phyloP scores from a whole-genome alignment of 2,329 filamentous ascomycete genomes.

The Alternaria sp. region DNA sequence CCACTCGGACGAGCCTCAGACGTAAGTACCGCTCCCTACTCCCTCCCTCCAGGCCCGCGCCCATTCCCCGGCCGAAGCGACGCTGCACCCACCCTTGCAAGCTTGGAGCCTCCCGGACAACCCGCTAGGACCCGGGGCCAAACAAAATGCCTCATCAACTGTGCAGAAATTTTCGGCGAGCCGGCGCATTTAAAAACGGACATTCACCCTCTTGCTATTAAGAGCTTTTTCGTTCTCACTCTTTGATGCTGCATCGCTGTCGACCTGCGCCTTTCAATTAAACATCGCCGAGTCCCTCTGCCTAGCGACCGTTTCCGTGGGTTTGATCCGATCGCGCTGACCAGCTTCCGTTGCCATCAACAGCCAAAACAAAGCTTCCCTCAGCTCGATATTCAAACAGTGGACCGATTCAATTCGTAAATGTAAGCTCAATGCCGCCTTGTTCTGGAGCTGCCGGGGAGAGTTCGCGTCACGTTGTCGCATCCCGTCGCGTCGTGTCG shows the following conservation, averaged over 20 bases:
- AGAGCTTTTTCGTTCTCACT: conserved; percentile 15
- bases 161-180: conserved; percentile 43
- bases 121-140: conserved; percentile 39
- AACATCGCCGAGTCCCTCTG: conserved; percentile 28
- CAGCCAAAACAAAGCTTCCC: conserved; percentile 26
- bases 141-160: conserved; percentile 46
- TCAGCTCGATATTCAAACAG: conserved; percentile 18
- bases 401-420: conserved; percentile 33
- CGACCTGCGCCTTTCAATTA: conserved; percentile 26
- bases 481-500: background rate
- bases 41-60: conserved; percentile 12
- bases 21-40: conserved; percentile 32
- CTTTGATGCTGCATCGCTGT: conserved; percentile 39
- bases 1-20: conserved; percentile 16
- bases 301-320: conserved; percentile 31
- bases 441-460: conserved; percentile 24
- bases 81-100: conserved; percentile 26
- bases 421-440: conserved; percentile 38
- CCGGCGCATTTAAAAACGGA: conserved; percentile 40
- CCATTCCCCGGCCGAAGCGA: conserved; percentile 27
- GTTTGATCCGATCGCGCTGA: conserved; percentile 38
- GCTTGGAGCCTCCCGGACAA: conserved; percentile 30
- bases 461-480: conserved; percentile 7
- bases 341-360: conserved; percentile 31
- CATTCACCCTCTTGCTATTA: conserved; percentile 24